Conservation (phyloP, 257 asterid genomes). For the Catharanthus roseus region DNA sequence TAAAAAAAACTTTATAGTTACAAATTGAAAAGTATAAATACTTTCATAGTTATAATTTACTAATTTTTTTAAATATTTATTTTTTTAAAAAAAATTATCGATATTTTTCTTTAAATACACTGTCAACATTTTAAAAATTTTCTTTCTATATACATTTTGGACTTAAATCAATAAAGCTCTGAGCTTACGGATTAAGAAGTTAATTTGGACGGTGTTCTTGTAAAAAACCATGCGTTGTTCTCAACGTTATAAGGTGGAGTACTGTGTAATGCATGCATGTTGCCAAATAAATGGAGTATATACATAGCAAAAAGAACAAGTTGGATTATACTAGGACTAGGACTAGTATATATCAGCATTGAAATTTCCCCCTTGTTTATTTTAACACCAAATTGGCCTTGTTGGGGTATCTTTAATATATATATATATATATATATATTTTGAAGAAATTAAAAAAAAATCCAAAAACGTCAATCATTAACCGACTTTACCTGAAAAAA, state of each 20-base stretch:
- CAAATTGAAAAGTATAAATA: no score
- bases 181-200: neutral
- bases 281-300: neutral
- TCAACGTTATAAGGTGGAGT: neutral
- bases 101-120: no score
- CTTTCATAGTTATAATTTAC: no score
- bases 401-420: neutral
- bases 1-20: no score
- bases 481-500: constrained; percentile 67
- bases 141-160: no score
- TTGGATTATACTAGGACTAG: neutral
- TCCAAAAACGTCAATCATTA: constrained; percentile 14
- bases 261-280: constrained; percentile 13
- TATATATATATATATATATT: no score
- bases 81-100: no score
- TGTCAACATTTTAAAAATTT: no score
- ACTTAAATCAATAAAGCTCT: neutral
- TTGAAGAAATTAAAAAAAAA: neutral
- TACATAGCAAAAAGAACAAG: neutral
- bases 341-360: no score
- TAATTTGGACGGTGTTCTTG: neutral
- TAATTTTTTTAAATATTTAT: no score
- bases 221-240: constrained; percentile 2
- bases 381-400: neutral
- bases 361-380: neutral